Percentiles rank a stretch among this genome's conserved stretches.
These are phyloP conservation scores for Nakazawaea anatomiae DNA, from an alignment of 805 yeast species.

Conservation along the genomic window DNA sequence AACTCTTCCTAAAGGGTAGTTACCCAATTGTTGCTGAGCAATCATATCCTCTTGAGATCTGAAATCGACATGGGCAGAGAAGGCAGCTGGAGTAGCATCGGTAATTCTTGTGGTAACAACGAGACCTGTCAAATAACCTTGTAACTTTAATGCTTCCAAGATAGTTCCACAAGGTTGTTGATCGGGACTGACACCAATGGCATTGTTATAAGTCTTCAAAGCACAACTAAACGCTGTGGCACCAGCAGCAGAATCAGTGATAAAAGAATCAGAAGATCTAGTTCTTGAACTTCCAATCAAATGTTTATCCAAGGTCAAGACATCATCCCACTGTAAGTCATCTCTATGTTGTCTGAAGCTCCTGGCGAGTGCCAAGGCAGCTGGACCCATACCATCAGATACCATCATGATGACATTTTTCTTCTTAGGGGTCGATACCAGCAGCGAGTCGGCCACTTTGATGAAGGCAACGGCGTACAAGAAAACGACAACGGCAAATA, in stretches of 20 bases:
- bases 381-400: slow-evolving; percentile 95
- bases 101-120: slow-evolving; percentile 91
- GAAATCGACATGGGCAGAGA: slow-evolving; percentile 71
- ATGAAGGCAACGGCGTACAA: neutral
- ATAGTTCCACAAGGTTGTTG: slow-evolving; percentile 81
- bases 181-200: slow-evolving; percentile 75
- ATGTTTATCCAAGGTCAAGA: slow-evolving; percentile 58
- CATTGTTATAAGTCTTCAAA: slow-evolving; percentile 80
- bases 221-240: slow-evolving; percentile 93
- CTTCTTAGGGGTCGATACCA: slow-evolving; percentile 28
- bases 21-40: slow-evolving; percentile 83
- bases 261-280: slow-evolving; percentile 64
- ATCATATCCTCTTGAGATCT: slow-evolving; percentile 79
- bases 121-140: slow-evolving; percentile 79
- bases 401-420: slow-evolving; percentile 83
- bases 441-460: neutral
- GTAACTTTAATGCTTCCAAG: slow-evolving; percentile 78
- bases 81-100: slow-evolving; percentile 94
- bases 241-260: slow-evolving; percentile 96
- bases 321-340: slow-evolving; percentile 45
- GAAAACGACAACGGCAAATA: neutral
- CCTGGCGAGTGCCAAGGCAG: slow-evolving; percentile 75
- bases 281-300: slow-evolving; percentile 84
- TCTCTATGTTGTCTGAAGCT: slow-evolving; percentile 63
- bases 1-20: slow-evolving; percentile 68